Conservation (phyloP, 176 grass and related monocot genomes). For the Pontederia crassipes region DNA sequence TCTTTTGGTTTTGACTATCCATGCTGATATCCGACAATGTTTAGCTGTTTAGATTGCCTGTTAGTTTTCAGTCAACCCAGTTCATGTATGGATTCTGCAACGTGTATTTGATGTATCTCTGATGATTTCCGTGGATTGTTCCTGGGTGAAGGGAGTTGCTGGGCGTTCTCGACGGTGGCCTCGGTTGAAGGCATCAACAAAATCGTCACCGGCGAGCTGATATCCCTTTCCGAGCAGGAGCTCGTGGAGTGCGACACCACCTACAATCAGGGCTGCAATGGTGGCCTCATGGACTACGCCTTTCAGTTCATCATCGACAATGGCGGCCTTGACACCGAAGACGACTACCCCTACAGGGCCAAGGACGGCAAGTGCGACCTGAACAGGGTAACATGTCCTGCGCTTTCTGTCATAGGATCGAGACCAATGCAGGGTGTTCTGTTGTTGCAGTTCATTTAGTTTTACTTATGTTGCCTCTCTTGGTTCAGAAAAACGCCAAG, state of each 20-base stretch:
- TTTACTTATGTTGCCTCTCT: neutral
- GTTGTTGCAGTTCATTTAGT: neutral
- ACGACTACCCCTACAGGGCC: conserved; percentile 73
- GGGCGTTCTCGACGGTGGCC: conserved; percentile 84
- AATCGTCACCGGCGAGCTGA: conserved; percentile 69
- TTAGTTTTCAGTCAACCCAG: no score
- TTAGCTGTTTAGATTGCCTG: no score
- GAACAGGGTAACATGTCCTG: conserved; percentile 37
- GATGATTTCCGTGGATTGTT: no score
- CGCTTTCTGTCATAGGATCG: neutral
- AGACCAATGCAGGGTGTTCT: neutral
- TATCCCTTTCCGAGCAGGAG: conserved; percentile 68
- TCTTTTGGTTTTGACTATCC: no score
- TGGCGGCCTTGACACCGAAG: conserved; percentile 75
- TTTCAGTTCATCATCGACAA: conserved; percentile 78
- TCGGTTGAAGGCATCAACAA: conserved; percentile 85
- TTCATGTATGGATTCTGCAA: no score
- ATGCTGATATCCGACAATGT: no score
- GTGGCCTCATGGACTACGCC: conserved; percentile 72
- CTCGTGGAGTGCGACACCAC: conserved; percentile 63
- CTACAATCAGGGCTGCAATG: conserved; percentile 68
- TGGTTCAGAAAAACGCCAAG: conserved; percentile 55
- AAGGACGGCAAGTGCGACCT: conserved; percentile 53
- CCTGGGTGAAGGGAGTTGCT: conserved; percentile 65
- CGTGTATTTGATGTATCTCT: no score